A percentile compares a stretch with the other conserved stretches of the same genome.
Conservation (phyloP, 371 early-diverging fungal species). For the Phascolomyces articulosus region DNA sequence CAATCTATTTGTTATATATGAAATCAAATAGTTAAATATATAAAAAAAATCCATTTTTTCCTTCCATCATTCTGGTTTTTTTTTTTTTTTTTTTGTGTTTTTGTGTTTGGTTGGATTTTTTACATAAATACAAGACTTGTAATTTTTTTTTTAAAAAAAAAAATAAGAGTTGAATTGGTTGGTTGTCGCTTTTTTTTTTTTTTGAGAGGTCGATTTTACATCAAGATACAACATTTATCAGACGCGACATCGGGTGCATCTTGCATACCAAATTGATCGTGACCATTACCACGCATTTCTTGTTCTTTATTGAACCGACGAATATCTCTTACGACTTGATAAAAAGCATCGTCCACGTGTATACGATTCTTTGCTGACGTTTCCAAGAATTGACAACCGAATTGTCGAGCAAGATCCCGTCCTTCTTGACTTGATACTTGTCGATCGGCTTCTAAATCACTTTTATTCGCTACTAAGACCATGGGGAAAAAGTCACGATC, state of each 20-base stretch:
- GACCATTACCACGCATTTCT: constrained; percentile 24
- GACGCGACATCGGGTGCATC: constrained; percentile 22
- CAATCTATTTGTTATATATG: no score
- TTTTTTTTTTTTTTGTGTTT: no score
- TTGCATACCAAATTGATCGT: constrained; percentile 19
- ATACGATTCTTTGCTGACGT: constrained; percentile 88
- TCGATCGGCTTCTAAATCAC: constrained; percentile 84
- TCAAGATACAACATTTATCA: constrained; percentile 34
- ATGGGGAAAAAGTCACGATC: constrained; percentile 85
- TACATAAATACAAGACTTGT: no score
- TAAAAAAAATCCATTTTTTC: no score
- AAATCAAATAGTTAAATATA: no score
- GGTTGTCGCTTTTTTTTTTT: no score
- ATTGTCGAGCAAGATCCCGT: constrained; percentile 75
- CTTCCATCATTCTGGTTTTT: no score
- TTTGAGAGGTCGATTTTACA: constrained; percentile 12
- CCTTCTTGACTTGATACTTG: constrained; percentile 71
- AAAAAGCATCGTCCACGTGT: constrained; percentile 93
- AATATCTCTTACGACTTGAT: constrained; percentile 87
- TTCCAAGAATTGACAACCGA: constrained; percentile 85
- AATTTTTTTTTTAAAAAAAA: no score
- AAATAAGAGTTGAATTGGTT: no score
- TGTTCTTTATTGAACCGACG: constrained; percentile 74
- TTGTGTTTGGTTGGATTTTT: no score
- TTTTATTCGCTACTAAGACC: constrained; percentile 95